Base-by-base conservation (phyloP, 2,329 filamentous ascomycete genomes). In the Pseudocercospora ulei region DNA sequence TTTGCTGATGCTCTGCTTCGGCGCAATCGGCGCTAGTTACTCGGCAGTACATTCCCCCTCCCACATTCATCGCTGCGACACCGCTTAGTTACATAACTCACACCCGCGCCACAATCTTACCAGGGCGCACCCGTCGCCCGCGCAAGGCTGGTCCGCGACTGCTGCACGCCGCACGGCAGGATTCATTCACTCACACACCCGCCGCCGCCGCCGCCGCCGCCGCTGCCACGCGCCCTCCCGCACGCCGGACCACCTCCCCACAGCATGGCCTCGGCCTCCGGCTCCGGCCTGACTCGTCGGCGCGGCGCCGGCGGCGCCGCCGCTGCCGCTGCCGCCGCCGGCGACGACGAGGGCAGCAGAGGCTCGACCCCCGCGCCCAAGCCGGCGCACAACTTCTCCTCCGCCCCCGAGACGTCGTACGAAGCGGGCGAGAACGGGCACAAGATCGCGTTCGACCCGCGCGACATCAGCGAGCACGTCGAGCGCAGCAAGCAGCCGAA, bases 401-500 rank as follows among this genome's bases (percentile, higher is more conserved):
- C 71, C 48, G 62, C 65, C 12, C 74, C 75, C 39, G 76, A 79
- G 66, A 95, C 90, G 45, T 88, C 82, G 57, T 96, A 93, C 70
- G 82, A 87, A 67, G 39, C 38, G 56, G 66, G 81, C 62, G 88
- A 93, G 66, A 95, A 95, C 68, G 90, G 90, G 52, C 90, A 96
- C 73, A 94, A 92, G 72, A 96, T 98, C 64, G 90, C 87, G 6
- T 98, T 85, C 63, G 90, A 98, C 64, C 90, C 90, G 43, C 75
- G 88, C 64, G 90, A 98, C 65, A 93, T 98, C 57, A 93, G 81
- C 67, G 90, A 98, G 72, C 95, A 78, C 65, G 85, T 82, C 53
- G 90, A 98, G 71, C 73, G 90, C 62, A 90, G 76, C 73, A 96
- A 95, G 70, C 88, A 96, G 70, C 90, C 90, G 31, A 98, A 96